Evolutionary conservation across 176 grass and related monocot species (phyloP), one percentile per base, ranked within the genome.

Genomic region (Typha latifolia): DNA sequence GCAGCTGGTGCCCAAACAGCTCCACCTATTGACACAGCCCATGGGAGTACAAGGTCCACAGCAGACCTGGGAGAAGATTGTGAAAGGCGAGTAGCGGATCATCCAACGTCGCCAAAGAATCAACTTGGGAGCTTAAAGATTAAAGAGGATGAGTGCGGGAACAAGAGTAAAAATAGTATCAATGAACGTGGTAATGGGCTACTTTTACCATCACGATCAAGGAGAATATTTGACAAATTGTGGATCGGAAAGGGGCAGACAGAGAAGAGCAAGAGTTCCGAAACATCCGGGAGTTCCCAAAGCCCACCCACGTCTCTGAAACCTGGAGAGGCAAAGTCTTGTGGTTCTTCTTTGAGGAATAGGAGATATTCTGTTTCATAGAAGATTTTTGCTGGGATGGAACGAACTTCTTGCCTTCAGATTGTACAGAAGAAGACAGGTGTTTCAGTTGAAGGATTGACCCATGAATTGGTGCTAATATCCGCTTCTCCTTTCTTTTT

Each of bases 211-310:
- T 90, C 95, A 0, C 69, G 86, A 72, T 90, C 89, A 20, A 90
- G 79, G 70, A 99, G 89, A 74, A 99, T 99, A 56, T 93, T 99
- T 22, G 81, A 99, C 77, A 94, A 83, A 67, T 64, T 99, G 12
- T 93, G 95, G 95, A 68, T 83, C 48, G 83, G 71, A 48, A 99
- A 87, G 69, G 95, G 89, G 27, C 84, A 87, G 3, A 76, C 73
- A 1, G 89, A 97, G 32, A 81, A 82, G 3, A 79, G 74, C 19
- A 90, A 90, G 71, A 82, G 89, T 43, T 93, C 89, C 0, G 94
- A 99, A 63, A 93, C 89, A 1, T 99, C 94, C 3, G 86, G 89
- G 29, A 99, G 89, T 66, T 99, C 95, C 0, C 95, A 94, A 49
- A 99, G 86, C 62, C 89, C 95, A 12, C 86, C 89, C 9, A 49